Evolutionary conservation across 352 stramenopile species (phyloP).

Genomic region (Aphanomyces euteiches): DNA sequence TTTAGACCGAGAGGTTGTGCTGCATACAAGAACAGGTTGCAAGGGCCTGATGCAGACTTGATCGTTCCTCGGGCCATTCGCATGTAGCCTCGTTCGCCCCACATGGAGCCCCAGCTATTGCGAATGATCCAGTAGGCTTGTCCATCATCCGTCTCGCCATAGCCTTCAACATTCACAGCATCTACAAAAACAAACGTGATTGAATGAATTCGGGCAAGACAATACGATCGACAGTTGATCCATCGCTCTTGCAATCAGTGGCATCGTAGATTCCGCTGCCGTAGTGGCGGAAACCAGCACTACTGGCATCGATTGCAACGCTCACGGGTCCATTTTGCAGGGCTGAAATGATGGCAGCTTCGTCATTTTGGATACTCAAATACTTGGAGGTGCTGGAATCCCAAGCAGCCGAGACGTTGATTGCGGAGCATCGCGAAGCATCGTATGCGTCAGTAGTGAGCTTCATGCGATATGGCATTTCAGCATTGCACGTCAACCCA

Average conservation of each 20-base stretch:
- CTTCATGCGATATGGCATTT: conserved; percentile 77
- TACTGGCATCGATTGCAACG: conserved; percentile 68
- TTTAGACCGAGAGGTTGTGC: conserved; percentile 14
- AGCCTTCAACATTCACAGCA: conserved; percentile 82
- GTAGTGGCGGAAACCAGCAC: conserved; percentile 81
- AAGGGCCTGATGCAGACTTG: conserved; percentile 15
- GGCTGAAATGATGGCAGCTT: conserved; percentile 60
- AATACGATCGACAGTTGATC: conserved; percentile 65
- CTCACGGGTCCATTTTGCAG: conserved; percentile 65
- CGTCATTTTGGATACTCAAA: conserved; percentile 44
- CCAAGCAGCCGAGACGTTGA: conserved; percentile 23
- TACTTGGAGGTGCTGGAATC: conserved; percentile 29
- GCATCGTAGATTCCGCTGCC: conserved; percentile 82
- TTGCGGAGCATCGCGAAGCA: conserved; percentile 3
- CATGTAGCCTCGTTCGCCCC: conserved; percentile 81
- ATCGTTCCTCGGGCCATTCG: conserved; percentile 46
- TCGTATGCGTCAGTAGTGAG: conserved; percentile 14
- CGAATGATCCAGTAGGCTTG: conserved; percentile 87
- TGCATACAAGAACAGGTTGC: conserved; percentile 27
- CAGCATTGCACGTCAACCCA: conserved; percentile 62
- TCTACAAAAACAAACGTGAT: conserved; percentile 34
- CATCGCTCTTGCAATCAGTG: conserved; percentile 63
- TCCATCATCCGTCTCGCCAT: conserved; percentile 61
- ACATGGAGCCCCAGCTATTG: conserved; percentile 89
- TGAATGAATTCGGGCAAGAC: not conserved